phyloP scores from a whole-genome alignment of 371 early-diverging fungal species.

The Neoconidiobolus thromboides region DNA sequence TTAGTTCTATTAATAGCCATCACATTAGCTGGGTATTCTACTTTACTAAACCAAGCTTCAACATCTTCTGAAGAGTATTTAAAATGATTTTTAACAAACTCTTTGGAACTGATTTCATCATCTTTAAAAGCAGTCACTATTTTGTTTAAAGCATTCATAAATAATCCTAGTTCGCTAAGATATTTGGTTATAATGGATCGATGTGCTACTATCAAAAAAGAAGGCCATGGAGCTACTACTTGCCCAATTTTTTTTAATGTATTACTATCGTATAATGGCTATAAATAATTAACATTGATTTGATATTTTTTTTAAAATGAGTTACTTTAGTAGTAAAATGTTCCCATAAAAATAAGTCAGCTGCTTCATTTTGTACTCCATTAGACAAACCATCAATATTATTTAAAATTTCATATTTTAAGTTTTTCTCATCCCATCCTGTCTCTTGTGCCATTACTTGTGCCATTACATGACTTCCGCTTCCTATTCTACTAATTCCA shows the following conservation, averaged over 20 bases:
- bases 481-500: not conserved
- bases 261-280: not conserved
- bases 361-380: not conserved
- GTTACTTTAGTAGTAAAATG: not conserved
- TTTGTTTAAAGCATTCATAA: not conserved
- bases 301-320: no score
- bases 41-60: not conserved
- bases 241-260: not conserved
- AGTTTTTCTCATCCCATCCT: not conserved
- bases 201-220: not conserved
- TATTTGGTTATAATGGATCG: not conserved
- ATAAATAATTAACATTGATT: not conserved
- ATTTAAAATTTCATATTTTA: not conserved
- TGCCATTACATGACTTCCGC: not conserved
- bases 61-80: not conserved
- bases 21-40: not conserved
- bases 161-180: not conserved
- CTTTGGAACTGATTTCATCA: not conserved
- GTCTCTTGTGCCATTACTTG: not conserved
- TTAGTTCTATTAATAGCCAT: no score
- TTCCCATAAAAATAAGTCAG: constrained; percentile 3
- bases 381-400: not conserved
- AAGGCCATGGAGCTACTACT: not conserved
- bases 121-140: not conserved
- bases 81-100: not conserved